Evolutionary conservation across 2,329 filamentous ascomycete genomes (phyloP).

Genomic region (Colletotrichum nymphaeae): DNA sequence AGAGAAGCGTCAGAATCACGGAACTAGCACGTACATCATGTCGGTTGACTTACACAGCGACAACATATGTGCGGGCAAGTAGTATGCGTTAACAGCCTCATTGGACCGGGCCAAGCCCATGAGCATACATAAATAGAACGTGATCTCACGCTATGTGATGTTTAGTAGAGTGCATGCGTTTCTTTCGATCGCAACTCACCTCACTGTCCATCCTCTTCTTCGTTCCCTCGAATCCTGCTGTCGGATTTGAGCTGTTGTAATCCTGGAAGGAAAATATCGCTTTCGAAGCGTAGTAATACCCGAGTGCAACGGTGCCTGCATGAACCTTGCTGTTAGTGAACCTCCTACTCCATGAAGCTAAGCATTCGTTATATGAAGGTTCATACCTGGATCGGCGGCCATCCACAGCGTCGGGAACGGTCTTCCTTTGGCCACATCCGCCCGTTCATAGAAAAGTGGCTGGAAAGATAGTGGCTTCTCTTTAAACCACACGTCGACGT

Average conservation of each 20-base stretch:
- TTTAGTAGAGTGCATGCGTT: not conserved
- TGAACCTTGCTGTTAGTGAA: not conserved
- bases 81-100: slow-evolving; percentile 38
- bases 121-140: slow-evolving; percentile 33
- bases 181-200: not conserved
- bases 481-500: slow-evolving; percentile 44
- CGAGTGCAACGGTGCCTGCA: slow-evolving; percentile 47
- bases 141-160: slow-evolving; percentile 3
- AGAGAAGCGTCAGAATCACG: not conserved
- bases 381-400: slow-evolving; percentile 46
- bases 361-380: not conserved
- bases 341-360: too few species aligned
- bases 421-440: slow-evolving; percentile 38
- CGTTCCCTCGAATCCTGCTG: slow-evolving; percentile 25
- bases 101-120: slow-evolving; percentile 39
- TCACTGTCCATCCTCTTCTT: slow-evolving; percentile 22
- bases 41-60: slow-evolving; percentile 32
- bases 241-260: slow-evolving; percentile 23
- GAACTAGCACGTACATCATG: not conserved
- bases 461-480: slow-evolving; percentile 45
- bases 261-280: slow-evolving; percentile 36
- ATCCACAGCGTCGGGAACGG: slow-evolving; percentile 51
- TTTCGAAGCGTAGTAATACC: slow-evolving; percentile 48
- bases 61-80: slow-evolving; percentile 39
- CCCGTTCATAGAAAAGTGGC: slow-evolving; percentile 44